These are phyloP conservation scores for Pichia eremophila DNA, from an alignment of 805 yeast species.

Conservation along the genomic window DNA sequence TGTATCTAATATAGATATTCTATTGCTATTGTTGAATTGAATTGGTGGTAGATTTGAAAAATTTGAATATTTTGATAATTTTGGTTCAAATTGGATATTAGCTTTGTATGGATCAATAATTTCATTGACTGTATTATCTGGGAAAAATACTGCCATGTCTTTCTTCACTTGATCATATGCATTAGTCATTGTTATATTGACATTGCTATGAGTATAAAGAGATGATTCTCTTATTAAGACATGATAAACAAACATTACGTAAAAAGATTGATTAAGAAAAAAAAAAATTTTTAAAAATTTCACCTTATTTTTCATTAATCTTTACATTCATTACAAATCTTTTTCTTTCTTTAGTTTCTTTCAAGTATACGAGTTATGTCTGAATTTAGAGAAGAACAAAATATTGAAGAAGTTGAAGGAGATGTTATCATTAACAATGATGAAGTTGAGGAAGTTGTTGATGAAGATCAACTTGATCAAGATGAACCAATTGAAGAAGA, in stretches of 20 bases:
- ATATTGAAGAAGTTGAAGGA: slow-evolving; percentile 10
- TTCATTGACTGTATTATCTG: slow-evolving; percentile 3
- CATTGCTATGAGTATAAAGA: too few relatives aligned
- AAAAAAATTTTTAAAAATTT: too few relatives aligned
- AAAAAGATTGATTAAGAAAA: too few relatives aligned
- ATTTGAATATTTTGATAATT: too few relatives aligned
- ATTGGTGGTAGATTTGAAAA: too few relatives aligned
- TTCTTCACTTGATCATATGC: slow-evolving; percentile 1
- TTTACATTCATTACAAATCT: too few relatives aligned
- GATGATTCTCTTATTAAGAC: too few relatives aligned
- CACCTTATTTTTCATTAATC: too few relatives aligned
- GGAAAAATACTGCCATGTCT: neutral
- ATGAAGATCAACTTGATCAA: slow-evolving; percentile 30
- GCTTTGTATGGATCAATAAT: neutral
- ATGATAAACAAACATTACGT: too few relatives aligned
- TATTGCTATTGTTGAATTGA: neutral
- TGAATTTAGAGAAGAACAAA: slow-evolving; percentile 1
- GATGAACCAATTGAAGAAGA: slow-evolving; percentile 26
- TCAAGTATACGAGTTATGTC: neutral
- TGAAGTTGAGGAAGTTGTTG: slow-evolving; percentile 27
- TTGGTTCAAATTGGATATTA: too few relatives aligned
- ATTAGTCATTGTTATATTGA: neutral
- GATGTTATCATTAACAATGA: slow-evolving; percentile 22
- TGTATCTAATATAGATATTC: slow-evolving; percentile 15
- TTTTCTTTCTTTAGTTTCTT: too few relatives aligned